phyloP scores from a whole-genome alignment of 2,329 filamentous ascomycete species.

The Erysiphe neolycopersici region DNA sequence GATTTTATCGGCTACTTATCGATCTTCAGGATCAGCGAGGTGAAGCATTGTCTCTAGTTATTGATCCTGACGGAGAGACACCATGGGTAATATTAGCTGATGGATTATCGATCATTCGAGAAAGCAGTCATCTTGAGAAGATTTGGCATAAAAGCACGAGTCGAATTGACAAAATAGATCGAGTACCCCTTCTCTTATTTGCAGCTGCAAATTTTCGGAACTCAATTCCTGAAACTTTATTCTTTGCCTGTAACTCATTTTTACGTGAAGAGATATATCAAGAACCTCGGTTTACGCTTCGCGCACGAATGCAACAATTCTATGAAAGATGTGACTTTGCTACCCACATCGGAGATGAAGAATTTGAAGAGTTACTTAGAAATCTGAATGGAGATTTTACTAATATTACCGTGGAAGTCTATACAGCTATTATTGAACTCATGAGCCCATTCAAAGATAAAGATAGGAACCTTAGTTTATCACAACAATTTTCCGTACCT shows the following conservation, averaged over 20 bases:
- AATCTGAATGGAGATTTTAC: conserved; percentile 39
- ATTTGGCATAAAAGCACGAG: conserved; percentile 39
- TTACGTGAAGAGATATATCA: conserved; percentile 49
- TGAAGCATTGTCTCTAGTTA: conserved; percentile 52
- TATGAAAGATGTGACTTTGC: conserved; percentile 57
- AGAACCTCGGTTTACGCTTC: conserved; percentile 39
- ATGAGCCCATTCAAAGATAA: conserved; percentile 17
- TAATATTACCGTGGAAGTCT: conserved; percentile 27
- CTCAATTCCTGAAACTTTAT: conserved; percentile 40
- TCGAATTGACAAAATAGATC: conserved; percentile 22
- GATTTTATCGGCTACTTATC: conserved; percentile 62
- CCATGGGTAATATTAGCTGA: conserved; percentile 72
- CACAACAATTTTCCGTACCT: conserved; percentile 17
- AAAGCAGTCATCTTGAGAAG: conserved; percentile 53
- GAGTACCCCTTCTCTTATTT: conserved; percentile 35
- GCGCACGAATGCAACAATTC: conserved; percentile 51
- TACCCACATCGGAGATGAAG: conserved; percentile 57
- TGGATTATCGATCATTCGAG: conserved; percentile 49
- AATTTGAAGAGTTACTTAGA: conserved; percentile 41
- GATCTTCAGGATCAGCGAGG: conserved; percentile 70
- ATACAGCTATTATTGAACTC: conserved; percentile 23
- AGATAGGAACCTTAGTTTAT: conserved; percentile 5
- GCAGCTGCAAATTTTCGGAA: conserved; percentile 45
- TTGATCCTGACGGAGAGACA: conserved; percentile 43
- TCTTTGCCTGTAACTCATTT: conserved; percentile 38